Evolutionary conservation across 2,329 filamentous ascomycete species (phyloP).

Genomic region (Colletotrichum zoysiae): DNA sequence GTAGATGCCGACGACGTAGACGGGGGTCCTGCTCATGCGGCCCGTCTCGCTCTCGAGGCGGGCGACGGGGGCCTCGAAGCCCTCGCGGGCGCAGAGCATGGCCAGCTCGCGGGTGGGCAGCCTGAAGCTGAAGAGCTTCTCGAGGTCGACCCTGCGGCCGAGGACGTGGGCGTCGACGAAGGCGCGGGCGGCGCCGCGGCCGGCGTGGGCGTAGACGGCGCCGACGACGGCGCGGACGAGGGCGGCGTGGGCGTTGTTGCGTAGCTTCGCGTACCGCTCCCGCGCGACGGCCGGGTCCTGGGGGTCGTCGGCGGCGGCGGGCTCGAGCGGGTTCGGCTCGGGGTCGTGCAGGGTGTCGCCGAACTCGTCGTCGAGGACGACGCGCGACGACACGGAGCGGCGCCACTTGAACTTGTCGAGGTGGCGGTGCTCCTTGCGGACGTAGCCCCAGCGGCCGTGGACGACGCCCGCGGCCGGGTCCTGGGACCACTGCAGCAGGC

Average conservation of each 20-base stretch:
- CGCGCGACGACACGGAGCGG: slow-evolving; percentile 79
- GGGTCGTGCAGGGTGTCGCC: slow-evolving; percentile 68
- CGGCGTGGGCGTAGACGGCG: slow-evolving; percentile 86
- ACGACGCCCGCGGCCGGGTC: slow-evolving; percentile 58
- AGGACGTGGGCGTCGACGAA: slow-evolving; percentile 91
- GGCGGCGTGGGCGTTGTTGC: slow-evolving; percentile 77
- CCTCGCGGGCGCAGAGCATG: slow-evolving; percentile 86
- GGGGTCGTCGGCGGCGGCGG: slow-evolving; percentile 13
- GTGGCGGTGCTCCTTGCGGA: slow-evolving; percentile 63
- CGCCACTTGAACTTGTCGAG: slow-evolving; percentile 67
- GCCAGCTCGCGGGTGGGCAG: slow-evolving; percentile 87
- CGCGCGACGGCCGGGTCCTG: slow-evolving; percentile 34
- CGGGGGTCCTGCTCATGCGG: slow-evolving; percentile 83
- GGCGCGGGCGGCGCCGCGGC: slow-evolving; percentile 79
- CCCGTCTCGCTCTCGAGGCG: slow-evolving; percentile 93
- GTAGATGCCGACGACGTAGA: slow-evolving; percentile 95
- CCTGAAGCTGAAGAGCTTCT: slow-evolving; percentile 84
- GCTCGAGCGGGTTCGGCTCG: slow-evolving; percentile 43
- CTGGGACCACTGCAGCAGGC: slow-evolving; percentile 83
- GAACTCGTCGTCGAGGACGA: slow-evolving; percentile 88
- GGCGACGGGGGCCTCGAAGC: slow-evolving; percentile 88
- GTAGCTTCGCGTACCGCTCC: slow-evolving; percentile 73
- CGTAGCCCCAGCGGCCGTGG: slow-evolving; percentile 64
- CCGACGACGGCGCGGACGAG: slow-evolving; percentile 89
- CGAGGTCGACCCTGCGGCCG: slow-evolving; percentile 80